A percentile compares a stretch with the other conserved stretches of the same genome.
Evolutionary conservation across 1,139 yeast species (phyloP).

Genomic region (Taphrina communis): DNA sequence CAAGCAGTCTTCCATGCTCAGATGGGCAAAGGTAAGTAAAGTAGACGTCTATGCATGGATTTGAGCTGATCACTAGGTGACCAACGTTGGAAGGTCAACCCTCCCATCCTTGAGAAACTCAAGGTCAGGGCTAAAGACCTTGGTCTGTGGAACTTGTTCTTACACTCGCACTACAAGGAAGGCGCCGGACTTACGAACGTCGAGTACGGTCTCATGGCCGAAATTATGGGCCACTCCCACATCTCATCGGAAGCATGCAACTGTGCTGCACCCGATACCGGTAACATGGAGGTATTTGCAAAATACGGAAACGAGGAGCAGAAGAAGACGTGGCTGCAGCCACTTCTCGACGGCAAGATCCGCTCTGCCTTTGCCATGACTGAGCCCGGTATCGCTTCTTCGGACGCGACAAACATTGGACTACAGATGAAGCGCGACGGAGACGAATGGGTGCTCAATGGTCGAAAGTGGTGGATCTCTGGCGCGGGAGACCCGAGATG

Average conservation of each 20-base stretch:
- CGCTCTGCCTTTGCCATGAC: conserved; percentile 76
- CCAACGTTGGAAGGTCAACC: conserved; percentile 60
- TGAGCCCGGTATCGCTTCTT: conserved; percentile 68
- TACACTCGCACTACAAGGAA: conserved; percentile 63
- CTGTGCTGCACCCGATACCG: conserved; percentile 75
- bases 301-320: conserved; percentile 63
- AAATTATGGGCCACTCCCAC: conserved; percentile 59
- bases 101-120: conserved; percentile 61
- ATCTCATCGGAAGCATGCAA: conserved; percentile 57
- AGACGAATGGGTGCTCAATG: conserved; percentile 64
- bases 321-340: conserved; percentile 61
- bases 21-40: conserved; percentile 49
- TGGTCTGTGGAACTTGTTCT: conserved; percentile 71
- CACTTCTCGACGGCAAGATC: conserved; percentile 64
- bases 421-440: conserved; percentile 58
- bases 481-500: conserved; percentile 78
- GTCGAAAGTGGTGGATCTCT: conserved; percentile 77
- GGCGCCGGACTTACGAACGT: conserved; percentile 70
- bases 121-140: conserved; percentile 62
- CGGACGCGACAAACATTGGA: conserved; percentile 70
- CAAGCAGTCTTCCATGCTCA: conserved; percentile 58
- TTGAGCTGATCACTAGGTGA: conserved; percentile 48
- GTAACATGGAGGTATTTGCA: conserved; percentile 73
- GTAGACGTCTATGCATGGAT: neutral
- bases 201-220: conserved; percentile 75